Evolutionary conservation across 129 eudicot genomes (phyloP).

Genomic region (Deinandra increscens): DNA sequence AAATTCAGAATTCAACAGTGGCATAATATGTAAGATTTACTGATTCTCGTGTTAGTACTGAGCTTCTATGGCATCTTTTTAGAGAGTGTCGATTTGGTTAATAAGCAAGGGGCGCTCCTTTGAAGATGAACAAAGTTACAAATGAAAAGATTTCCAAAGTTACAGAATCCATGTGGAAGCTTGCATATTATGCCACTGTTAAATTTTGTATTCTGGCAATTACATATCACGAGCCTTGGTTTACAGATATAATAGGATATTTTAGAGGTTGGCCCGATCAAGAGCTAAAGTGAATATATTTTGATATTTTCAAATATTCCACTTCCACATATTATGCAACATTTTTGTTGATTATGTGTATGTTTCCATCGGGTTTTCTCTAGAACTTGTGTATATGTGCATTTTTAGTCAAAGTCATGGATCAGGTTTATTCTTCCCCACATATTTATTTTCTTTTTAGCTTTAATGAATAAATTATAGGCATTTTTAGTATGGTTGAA

Average conservation of each 20-base stretch:
- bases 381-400: slow-evolving; percentile 79
- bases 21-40: no score
- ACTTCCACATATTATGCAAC: background rate
- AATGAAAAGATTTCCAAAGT: slow-evolving; percentile 38
- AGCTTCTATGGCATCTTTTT: no score
- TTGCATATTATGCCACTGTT: slow-evolving; percentile 68
- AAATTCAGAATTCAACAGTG: no score
- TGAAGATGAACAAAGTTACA: no score
- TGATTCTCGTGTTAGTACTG: no score
- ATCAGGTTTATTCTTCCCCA: no score
- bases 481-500: no score
- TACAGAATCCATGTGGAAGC: slow-evolving; percentile 94
- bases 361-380: slow-evolving; percentile 48
- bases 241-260: slow-evolving; percentile 52
- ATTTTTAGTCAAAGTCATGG: no score
- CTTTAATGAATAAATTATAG: no score
- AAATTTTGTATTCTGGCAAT: slow-evolving; percentile 55
- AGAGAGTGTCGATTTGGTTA: no score
- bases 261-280: slow-evolving; percentile 80
- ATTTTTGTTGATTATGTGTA: background rate
- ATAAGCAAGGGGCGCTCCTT: no score
- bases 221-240: slow-evolving; percentile 71
- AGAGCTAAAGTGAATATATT: slow-evolving; percentile 69
- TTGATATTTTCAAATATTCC: background rate
- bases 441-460: no score